Conservation (phyloP, 805 yeast genomes). For the Candida berthetii region DNA sequence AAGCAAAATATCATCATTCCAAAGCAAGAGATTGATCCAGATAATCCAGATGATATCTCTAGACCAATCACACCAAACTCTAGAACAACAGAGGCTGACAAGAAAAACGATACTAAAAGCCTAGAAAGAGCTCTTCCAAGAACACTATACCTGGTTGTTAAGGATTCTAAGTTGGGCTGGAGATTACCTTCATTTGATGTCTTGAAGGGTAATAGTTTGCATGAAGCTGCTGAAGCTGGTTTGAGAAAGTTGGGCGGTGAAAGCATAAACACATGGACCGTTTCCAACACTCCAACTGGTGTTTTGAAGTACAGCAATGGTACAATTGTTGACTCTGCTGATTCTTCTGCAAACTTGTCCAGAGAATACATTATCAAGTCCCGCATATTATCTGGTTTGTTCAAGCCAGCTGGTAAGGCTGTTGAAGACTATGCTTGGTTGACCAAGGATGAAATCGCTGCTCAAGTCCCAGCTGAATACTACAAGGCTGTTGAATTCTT, state of each 20-base stretch:
- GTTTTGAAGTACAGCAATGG: constrained; percentile 38
- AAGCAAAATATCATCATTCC: constrained; percentile 80
- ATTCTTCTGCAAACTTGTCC: constrained; percentile 13
- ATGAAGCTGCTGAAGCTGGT: constrained; percentile 69
- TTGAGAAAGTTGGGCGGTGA: constrained; percentile 68
- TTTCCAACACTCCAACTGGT: constrained; percentile 85
- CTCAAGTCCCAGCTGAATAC: constrained; percentile 43
- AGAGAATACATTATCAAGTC: constrained; percentile 75
- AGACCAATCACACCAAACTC: constrained; percentile 67
- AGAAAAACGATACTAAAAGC: constrained; percentile 49
- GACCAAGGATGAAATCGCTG: constrained; percentile 63
- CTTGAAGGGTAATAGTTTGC: constrained; percentile 46
- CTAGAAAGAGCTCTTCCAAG: constrained; percentile 76
- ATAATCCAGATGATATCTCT: constrained; percentile 49
- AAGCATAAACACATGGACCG: constrained; percentile 78
- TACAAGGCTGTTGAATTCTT: constrained; percentile 39
- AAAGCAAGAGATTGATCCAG: constrained; percentile 31
- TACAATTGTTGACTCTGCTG: constrained; percentile 13
- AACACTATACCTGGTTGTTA: constrained; percentile 71
- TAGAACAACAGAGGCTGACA: constrained; percentile 75
- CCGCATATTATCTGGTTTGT: constrained; percentile 78
- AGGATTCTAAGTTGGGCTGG: constrained; percentile 50
- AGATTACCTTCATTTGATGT: constrained; percentile 67
- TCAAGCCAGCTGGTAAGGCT: constrained; percentile 28
- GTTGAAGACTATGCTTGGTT: constrained; percentile 63